Conservation (phyloP, 1,284 basidiomycete species). For the Sphaerobolus stellatus region DNA sequence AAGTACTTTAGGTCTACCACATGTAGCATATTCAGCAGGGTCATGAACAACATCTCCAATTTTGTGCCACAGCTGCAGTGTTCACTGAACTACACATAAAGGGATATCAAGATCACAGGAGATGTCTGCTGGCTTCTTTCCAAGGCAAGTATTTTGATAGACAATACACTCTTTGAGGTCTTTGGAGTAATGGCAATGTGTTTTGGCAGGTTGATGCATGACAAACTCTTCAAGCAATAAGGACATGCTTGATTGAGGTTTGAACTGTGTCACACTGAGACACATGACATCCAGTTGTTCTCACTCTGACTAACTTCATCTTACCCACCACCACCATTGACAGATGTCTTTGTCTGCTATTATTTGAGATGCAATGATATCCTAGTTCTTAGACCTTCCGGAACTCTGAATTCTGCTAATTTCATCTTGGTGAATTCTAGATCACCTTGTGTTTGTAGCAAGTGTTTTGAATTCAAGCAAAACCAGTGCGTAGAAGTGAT, state of each 20-base stretch:
- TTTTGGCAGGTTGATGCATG: background rate
- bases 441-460: too few species aligned
- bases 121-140: background rate
- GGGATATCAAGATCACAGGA: conserved; percentile 6
- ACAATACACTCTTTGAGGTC: background rate
- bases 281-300: background rate
- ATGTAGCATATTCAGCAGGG: background rate
- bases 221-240: background rate
- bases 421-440: too few species aligned
- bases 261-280: background rate
- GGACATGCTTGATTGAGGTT: background rate
- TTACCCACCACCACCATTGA: background rate
- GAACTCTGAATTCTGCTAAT: too few species aligned
- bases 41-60: background rate
- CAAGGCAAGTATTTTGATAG: background rate
- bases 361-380: background rate
- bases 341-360: background rate
- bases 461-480: too few species aligned
- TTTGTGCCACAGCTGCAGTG: conserved; percentile 1
- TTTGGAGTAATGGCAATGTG: background rate
- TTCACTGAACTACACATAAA: background rate
- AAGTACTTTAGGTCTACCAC: background rate
- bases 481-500: too few species aligned
- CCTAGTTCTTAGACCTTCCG: too few species aligned
- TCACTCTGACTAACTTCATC: background rate